These are phyloP conservation scores for Aspergillus oerlinghausenensis DNA, from an alignment of 2,329 filamentous ascomycete species.

Conservation along the genomic window DNA sequence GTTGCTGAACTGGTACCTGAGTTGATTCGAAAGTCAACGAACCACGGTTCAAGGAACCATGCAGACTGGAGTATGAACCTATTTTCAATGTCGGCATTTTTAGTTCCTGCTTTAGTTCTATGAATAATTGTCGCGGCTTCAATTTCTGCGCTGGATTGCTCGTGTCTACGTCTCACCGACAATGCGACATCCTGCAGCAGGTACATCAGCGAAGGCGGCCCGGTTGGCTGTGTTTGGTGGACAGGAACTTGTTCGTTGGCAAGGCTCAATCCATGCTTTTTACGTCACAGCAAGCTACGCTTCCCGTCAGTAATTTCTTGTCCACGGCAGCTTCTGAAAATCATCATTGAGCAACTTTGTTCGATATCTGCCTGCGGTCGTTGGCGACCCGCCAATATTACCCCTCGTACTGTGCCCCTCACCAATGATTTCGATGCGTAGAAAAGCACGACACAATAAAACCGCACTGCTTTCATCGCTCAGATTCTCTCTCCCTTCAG, in stretches of 20 bases:
- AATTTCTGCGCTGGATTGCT: not conserved
- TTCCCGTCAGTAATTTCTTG: not conserved
- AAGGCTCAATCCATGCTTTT: not conserved
- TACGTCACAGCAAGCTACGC: not conserved
- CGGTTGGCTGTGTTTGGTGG: not conserved
- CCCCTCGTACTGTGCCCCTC: not conserved
- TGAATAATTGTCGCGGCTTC: no score
- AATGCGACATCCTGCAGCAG: conserved; percentile 36
- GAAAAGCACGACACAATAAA: not conserved
- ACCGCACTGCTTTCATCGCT: not conserved
- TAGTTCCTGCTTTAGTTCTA: no score
- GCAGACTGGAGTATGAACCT: not conserved
- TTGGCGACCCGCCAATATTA: no score
- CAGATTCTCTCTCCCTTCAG: not conserved
- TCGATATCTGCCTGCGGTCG: not conserved
- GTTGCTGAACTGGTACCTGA: no score
- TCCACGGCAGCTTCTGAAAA: not conserved
- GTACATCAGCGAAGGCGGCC: conserved; percentile 34
- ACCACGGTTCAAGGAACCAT: not conserved
- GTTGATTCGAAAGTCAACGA: not conserved
- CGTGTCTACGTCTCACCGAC: not conserved
- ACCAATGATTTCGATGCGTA: not conserved
- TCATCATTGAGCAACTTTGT: not conserved
- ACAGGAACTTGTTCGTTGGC: not conserved
- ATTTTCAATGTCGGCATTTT: not conserved